Percentiles rank a stretch among this genome's conserved stretches.
Evolutionary conservation across 345 rosid species (phyloP).

Genomic region (Eucalyptus fibrosa): DNA sequence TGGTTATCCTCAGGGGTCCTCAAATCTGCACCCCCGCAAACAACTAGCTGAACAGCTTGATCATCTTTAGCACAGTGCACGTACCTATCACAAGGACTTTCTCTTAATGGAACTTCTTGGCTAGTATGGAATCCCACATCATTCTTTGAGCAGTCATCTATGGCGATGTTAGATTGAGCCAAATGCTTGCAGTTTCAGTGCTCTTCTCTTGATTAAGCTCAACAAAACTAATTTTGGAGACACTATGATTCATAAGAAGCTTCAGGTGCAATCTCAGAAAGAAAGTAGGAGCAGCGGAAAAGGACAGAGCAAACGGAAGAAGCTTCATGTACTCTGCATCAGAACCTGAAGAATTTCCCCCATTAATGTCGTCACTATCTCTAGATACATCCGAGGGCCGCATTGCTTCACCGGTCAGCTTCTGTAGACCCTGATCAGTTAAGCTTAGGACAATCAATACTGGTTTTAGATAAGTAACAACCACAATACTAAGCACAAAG

Average conservation of each 20-base stretch:
- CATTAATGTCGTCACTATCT: slow-evolving; percentile 7
- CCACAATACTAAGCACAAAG: not conserved
- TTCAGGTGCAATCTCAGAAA: slow-evolving; percentile 52
- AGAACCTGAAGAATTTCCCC: slow-evolving; percentile 7
- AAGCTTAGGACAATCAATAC: not conserved
- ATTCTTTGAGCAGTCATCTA: not conserved
- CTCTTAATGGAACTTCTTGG: not conserved
- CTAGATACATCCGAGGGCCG: slow-evolving; percentile 13
- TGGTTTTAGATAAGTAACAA: not conserved
- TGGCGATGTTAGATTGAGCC: not conserved
- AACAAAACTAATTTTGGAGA: slow-evolving; percentile 4
- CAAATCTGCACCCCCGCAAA: not conserved
- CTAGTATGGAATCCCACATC: not conserved
- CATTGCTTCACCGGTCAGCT: slow-evolving; percentile 20
- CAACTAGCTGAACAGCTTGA: not conserved
- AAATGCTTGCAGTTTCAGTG: slow-evolving; percentile 9
- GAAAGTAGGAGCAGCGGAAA: slow-evolving; percentile 45
- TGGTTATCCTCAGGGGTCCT: not conserved
- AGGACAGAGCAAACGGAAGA: slow-evolving; percentile 37
- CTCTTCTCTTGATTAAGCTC: slow-evolving; percentile 22
- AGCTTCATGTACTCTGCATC: slow-evolving; percentile 13
- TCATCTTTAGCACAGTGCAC: not conserved
- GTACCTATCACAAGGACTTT: not conserved
- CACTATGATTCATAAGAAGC: slow-evolving; percentile 45
- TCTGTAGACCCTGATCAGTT: slow-evolving; percentile 33